A percentile compares a stretch with the other conserved stretches of the same genome.
These are phyloP conservation scores for Aspergillus neotritici DNA, from an alignment of 2,329 filamentous ascomycete species.

Conservation along the genomic window DNA sequence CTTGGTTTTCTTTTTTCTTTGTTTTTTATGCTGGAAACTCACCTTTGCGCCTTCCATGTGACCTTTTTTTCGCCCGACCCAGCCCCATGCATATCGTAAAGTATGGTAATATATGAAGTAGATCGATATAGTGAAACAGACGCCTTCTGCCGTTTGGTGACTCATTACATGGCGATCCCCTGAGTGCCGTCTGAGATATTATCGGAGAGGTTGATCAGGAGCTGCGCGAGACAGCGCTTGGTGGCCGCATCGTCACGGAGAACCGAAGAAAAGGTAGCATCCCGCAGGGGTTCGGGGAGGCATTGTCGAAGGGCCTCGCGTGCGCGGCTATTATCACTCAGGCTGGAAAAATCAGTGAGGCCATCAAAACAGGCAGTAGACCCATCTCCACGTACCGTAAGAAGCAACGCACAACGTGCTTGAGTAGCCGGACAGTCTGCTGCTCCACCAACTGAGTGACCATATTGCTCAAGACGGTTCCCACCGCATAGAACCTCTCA, in stretches of 20 bases:
- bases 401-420: conserved; percentile 97
- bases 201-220: conserved; percentile 93
- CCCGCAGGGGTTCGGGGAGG: conserved; percentile 94
- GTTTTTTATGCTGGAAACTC: conserved; percentile 18
- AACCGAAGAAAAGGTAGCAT: conserved; percentile 94
- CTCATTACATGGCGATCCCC: conserved; percentile 36
- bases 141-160: conserved; percentile 24
- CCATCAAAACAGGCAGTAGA: too few species aligned
- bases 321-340: conserved; percentile 93
- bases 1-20: conserved; percentile 9
- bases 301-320: conserved; percentile 93
- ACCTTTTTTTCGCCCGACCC: conserved; percentile 37
- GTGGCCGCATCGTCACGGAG: conserved; percentile 95
- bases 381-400: conserved; percentile 61
- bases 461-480: conserved; percentile 97
- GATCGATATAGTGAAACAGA: conserved; percentile 25
- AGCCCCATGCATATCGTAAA: conserved; percentile 40
- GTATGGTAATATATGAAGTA: conserved; percentile 30
- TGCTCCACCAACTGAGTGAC: conserved; percentile 95
- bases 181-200: conserved; percentile 59
- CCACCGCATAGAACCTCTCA: conserved; percentile 95
- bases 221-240: conserved; percentile 93
- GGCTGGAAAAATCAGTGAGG: conserved; percentile 44
- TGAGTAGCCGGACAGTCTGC: conserved; percentile 89
- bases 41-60: conserved; percentile 32